A percentile compares a stretch with the other conserved stretches of the same genome.
Conservation (phyloP, 345 rosid species). For the Pelargonium nanum region DNA sequence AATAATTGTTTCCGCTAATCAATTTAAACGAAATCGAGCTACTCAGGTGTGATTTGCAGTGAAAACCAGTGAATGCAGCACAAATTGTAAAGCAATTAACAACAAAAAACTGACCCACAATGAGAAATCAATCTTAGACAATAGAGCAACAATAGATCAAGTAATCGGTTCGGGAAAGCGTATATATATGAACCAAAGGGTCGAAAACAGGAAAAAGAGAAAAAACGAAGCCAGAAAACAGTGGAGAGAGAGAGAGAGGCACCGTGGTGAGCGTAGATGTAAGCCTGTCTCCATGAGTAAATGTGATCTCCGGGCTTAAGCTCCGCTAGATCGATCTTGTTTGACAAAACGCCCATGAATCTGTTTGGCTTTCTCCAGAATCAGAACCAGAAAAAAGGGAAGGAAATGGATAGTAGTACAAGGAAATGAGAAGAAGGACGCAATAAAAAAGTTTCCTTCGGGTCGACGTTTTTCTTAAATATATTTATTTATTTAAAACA, state of each 20-base stretch:
- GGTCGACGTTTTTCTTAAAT: too few relatives aligned
- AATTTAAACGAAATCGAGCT: background rate
- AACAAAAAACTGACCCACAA: background rate
- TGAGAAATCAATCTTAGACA: background rate
- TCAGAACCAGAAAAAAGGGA: background rate
- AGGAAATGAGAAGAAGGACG: background rate
- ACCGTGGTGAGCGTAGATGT: constrained; percentile 75
- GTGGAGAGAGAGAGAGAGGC: constrained; percentile 6
- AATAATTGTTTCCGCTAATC: background rate
- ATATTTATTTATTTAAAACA: too few relatives aligned
- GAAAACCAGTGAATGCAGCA: background rate
- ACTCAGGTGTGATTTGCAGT: background rate
- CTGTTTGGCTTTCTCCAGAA: background rate
- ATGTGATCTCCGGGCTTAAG: constrained; percentile 69
- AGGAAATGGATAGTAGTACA: background rate
- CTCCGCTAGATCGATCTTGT: constrained; percentile 39
- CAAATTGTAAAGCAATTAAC: background rate
- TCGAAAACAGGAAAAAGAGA: background rate
- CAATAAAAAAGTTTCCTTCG: too few relatives aligned
- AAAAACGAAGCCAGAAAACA: background rate
- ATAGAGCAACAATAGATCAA: background rate
- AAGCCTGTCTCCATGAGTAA: constrained; percentile 69
- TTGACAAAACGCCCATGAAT: constrained; percentile 50
- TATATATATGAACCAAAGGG: background rate
- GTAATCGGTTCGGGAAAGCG: background rate